Evolutionary conservation across 2,329 filamentous ascomycete genomes (phyloP).

Genomic region (Neurospora sp.): DNA sequence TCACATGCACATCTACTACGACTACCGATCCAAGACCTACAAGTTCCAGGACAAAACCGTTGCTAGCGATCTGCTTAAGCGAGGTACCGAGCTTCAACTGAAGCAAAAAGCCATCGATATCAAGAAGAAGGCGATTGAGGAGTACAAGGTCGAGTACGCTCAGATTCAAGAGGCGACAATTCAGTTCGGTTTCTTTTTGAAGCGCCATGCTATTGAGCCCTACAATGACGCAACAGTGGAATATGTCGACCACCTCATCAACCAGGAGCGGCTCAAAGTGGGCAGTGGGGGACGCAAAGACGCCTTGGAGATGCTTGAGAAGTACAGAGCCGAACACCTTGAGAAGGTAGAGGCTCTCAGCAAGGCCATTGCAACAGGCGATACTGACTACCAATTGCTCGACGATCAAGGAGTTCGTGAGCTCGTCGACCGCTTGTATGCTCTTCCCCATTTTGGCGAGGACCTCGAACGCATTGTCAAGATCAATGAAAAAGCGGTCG

Average conservation of each 20-base stretch:
- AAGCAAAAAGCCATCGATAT: conserved; percentile 19
- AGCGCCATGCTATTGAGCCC: conserved; percentile 25
- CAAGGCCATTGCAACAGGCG: no score
- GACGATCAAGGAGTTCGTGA: not conserved
- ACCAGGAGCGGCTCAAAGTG: conserved; percentile 24
- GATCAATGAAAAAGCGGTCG: no score
- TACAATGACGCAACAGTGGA: conserved; percentile 31
- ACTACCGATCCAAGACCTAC: conserved; percentile 17
- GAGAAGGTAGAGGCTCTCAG: no score
- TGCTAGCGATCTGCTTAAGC: conserved; percentile 15
- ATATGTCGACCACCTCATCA: conserved; percentile 29
- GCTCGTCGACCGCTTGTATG: no score
- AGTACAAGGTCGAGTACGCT: conserved; percentile 23
- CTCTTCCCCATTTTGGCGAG: no score
- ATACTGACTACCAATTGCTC: no score
- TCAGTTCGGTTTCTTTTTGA: conserved; percentile 29
- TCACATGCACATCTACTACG: conserved; percentile 27
- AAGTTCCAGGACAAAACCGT: conserved; percentile 19
- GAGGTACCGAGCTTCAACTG: conserved; percentile 17
- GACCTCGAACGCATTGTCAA: no score
- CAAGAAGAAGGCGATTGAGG: conserved; percentile 16
- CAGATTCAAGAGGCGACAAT: conserved; percentile 25
- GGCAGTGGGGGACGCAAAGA: not conserved
- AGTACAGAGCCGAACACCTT: not conserved
- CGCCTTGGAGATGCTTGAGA: not conserved